A percentile compares a stretch with the other conserved stretches of the same genome.
phyloP scores from a whole-genome alignment of 345 rosid species.

The Gossypium sturtianum region DNA sequence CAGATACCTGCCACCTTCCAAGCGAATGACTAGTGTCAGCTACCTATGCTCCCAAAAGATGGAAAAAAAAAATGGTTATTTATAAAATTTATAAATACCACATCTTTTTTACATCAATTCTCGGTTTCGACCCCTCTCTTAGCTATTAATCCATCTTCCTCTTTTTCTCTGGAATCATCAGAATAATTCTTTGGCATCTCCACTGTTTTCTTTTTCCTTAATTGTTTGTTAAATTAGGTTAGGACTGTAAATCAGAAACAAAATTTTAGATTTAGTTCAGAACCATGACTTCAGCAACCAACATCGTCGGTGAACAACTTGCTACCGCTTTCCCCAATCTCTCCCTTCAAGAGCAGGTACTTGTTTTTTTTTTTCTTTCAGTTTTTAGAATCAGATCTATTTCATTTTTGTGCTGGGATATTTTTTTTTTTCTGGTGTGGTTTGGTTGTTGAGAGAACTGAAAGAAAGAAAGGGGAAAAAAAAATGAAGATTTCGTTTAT shows the following conservation, averaged over 20 bases:
- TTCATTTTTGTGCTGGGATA: neutral
- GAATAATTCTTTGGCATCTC: constrained; percentile 14
- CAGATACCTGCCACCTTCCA: too few relatives aligned
- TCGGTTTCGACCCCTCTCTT: neutral
- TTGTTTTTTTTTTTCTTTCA: neutral
- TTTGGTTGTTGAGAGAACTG: constrained; percentile 6
- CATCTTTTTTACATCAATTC: neutral
- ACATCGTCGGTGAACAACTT: constrained; percentile 26
- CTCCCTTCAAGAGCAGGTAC: constrained; percentile 25
- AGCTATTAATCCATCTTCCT: neutral
- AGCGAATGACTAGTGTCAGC: too few relatives aligned
- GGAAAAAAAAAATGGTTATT: neutral
- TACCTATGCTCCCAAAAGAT: too few relatives aligned
- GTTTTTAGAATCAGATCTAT: neutral
- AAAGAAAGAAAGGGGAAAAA: neutral
- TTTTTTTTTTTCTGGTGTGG: neutral
- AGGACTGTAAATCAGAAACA: neutral
- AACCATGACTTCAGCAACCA: constrained; percentile 27
- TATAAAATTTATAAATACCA: neutral
- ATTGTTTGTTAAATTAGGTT: neutral
- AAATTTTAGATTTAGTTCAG: neutral
- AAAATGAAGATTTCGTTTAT: neutral
- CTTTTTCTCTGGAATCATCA: constrained; percentile 11
- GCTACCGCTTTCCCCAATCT: constrained; percentile 10
- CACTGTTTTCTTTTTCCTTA: neutral